phyloP scores from a whole-genome alignment of 2,329 filamentous ascomycete genomes.

The Aureobasidium melanogenum region DNA sequence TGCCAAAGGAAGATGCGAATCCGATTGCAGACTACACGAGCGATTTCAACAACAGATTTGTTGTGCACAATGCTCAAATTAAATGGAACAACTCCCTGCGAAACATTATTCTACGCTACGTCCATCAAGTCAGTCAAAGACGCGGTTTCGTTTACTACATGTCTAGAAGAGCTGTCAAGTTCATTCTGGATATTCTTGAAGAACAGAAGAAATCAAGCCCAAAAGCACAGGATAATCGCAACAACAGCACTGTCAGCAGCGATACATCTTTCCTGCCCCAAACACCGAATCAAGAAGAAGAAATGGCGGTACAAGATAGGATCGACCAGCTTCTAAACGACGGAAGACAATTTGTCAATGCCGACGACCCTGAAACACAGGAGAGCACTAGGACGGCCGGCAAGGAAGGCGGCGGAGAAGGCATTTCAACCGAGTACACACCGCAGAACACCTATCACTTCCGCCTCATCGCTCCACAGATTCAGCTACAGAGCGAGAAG shows the following conservation, averaged over 20 bases:
- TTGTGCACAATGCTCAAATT: conserved; percentile 92
- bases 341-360: conserved; percentile 70
- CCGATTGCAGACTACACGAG: conserved; percentile 75
- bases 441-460: conserved; percentile 92
- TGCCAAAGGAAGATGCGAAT: conserved; percentile 51
- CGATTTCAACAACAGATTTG: conserved; percentile 97
- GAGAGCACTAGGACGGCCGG: conserved; percentile 24
- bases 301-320: conserved; percentile 66
- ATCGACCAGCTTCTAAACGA: conserved; percentile 81
- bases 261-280: conserved; percentile 15
- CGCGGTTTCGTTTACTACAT: conserved; percentile 97
- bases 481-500: conserved; percentile 96
- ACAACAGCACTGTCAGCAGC: neutral
- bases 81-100: conserved; percentile 97
- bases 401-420: conserved; percentile 47
- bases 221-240: neutral
- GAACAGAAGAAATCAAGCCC: conserved; percentile 72
- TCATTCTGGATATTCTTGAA: conserved; percentile 94
- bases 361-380: conserved; percentile 47
- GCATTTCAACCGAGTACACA: conserved; percentile 79
- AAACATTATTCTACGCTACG: conserved; percentile 94
- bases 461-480: conserved; percentile 90
- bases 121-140: conserved; percentile 92
- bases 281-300: conserved; percentile 47
- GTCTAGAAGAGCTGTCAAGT: conserved; percentile 90